phyloP scores from a whole-genome alignment of 257 asterid species.

The Cynanchum wilfordii region DNA sequence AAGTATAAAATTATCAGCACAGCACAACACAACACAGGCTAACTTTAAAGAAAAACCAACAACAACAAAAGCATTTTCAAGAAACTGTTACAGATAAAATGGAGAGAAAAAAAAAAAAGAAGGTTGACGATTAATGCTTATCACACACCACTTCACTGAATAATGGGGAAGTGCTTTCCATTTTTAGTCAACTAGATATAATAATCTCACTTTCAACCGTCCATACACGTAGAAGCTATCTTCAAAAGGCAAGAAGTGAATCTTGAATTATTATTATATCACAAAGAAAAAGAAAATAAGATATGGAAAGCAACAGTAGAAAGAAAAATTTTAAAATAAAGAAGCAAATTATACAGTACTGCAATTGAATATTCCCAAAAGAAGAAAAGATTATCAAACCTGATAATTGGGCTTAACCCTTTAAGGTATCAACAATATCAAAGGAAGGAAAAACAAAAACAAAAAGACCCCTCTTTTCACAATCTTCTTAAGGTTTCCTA shows the following conservation, averaged over 20 bases:
- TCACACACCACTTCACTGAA: slow-evolving; percentile 6
- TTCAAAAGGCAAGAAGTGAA: slow-evolving; percentile 29
- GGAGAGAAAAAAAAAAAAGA: slow-evolving; percentile 7
- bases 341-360: neutral
- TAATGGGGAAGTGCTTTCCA: slow-evolving; percentile 22
- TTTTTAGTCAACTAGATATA: slow-evolving; percentile 38
- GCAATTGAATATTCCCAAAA: slow-evolving; percentile 8
- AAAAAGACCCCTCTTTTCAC: slow-evolving; percentile 18
- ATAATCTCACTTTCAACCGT: slow-evolving; percentile 33
- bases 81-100: slow-evolving; percentile 11
- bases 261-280: slow-evolving; percentile 17
- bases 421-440: slow-evolving; percentile 23
- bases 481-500: slow-evolving; percentile 27
- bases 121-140: neutral
- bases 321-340: neutral
- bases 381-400: slow-evolving; percentile 11
- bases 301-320: slow-evolving; percentile 25
- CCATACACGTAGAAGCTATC: slow-evolving; percentile 46
- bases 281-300: slow-evolving; percentile 12
- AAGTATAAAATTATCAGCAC: neutral
- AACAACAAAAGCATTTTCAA: slow-evolving; percentile 23
- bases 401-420: slow-evolving; percentile 7
- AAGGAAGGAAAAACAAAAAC: slow-evolving; percentile 8
- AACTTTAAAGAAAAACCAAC: slow-evolving; percentile 5
- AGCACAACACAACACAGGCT: slow-evolving; percentile 4